Conservation (phyloP, 1,284 basidiomycete genomes). For the Rhodotorula sp. region DNA sequence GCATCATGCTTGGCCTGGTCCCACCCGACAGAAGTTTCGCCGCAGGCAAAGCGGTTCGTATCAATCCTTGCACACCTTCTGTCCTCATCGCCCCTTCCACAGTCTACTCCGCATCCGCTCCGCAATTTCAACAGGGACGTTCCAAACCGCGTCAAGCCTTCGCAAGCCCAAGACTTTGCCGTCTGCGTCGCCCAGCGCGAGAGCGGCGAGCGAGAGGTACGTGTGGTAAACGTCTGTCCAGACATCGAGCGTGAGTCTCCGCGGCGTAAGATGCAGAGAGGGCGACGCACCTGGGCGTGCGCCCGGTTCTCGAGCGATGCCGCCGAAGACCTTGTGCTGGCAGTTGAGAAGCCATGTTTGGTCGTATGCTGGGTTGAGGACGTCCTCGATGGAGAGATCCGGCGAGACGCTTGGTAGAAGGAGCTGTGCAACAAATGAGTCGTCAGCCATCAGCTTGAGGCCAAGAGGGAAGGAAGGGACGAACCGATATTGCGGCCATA, state of each 20-base stretch:
- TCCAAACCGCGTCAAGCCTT: constrained; percentile 65
- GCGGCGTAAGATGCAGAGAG: not conserved
- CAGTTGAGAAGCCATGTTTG: constrained; percentile 65
- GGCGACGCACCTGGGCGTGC: constrained; percentile 63
- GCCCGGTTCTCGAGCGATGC: constrained; percentile 74
- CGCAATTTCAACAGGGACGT: constrained; percentile 63
- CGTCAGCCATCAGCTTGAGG: not conserved
- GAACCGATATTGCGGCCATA: constrained; percentile 69
- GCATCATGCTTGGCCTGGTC: too few species aligned
- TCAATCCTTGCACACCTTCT: not conserved
- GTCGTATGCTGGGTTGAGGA: constrained; percentile 51
- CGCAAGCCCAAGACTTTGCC: constrained; percentile 47
- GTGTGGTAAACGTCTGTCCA: constrained; percentile 77
- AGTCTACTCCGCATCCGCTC: constrained; percentile 63
- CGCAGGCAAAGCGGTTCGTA: too few species aligned
- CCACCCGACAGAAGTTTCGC: too few species aligned
- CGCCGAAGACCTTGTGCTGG: constrained; percentile 74
- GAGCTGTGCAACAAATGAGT: constrained; percentile 8
- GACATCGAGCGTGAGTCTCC: not conserved
- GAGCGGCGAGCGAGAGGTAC: constrained; percentile 76
- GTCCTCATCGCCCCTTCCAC: not conserved
- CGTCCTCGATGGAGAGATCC: not conserved
- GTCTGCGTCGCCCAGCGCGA: constrained; percentile 55
- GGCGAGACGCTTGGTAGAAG: constrained; percentile 9
- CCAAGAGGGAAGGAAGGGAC: constrained; percentile 39